Evolutionary conservation across 805 yeast genomes (phyloP), one percentile per base, ranked within the genome.

Genomic region (Ogataea corticis): DNA sequence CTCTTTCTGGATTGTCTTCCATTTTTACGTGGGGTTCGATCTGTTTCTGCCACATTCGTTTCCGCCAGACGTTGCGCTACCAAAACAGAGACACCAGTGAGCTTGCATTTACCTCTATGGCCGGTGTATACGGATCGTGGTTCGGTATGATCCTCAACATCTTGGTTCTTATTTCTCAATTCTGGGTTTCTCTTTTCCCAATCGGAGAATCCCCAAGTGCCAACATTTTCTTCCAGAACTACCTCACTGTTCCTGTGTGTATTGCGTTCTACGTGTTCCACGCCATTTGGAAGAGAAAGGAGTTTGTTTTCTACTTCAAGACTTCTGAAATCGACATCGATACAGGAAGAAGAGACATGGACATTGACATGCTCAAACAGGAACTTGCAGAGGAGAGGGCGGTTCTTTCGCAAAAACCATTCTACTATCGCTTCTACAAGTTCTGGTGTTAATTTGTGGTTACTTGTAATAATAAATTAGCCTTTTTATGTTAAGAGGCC

Each of bases 131-230:
- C 54, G 94, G 94, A 38, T 82, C 95, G 0, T 60, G 59, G 47
- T 75, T 73, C 57, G 94, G 92, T 39, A 59, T 77, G 13, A 51
- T 68, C 31, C 66, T 88, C 61, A 80, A 81, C 59, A 33, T 76
- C 33, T 63, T 83, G 44, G 82, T 86, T 46, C 71, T 88, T 43
- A 68, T 77, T 46, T 85, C 89, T 19, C 91, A 85, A 66, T 85
- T 87, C 69, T 87, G 91, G 87, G 73, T 84, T 41, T 91, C 92
- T 5, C 67, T 84, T 31, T 87, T 72, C 72, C 95, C 96, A 41
- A 60, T 80, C 41, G 82, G 80, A 15, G 69, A 46, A 9, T 33
- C 64, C 13, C 78, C 83, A 34, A 69, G 65, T 58, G 83, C 86
- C 4, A 48, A 59, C 25, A 66, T 59, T 19, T 87, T 87, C 72